Evolutionary conservation across 2,329 filamentous ascomycete genomes (phyloP).

Genomic region (Fusarium falciforme): DNA sequence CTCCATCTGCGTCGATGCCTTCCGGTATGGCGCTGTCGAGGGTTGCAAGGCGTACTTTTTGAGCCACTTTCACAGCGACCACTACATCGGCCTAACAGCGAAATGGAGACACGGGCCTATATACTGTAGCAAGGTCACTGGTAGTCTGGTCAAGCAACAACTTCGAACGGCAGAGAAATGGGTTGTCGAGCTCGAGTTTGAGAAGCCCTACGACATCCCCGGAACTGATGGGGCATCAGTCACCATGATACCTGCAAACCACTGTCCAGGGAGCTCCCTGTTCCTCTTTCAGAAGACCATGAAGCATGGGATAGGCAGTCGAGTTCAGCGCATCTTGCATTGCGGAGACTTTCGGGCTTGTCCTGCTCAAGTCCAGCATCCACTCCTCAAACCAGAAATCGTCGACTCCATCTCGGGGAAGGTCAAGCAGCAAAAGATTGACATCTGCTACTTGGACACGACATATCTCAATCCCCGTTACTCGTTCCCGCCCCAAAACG

Average conservation of each 20-base stretch:
- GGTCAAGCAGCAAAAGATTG: constrained; percentile 84
- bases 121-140: constrained; percentile 94
- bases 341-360: constrained; percentile 97
- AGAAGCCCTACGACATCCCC: constrained; percentile 81
- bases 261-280: constrained; percentile 93
- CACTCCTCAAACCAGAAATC: constrained; percentile 80
- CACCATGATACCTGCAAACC: constrained; percentile 96
- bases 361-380: constrained; percentile 83
- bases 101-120: constrained; percentile 95
- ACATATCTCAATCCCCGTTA: constrained; percentile 97
- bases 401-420: constrained; percentile 78
- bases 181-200: constrained; percentile 87
- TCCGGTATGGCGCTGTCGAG: constrained; percentile 92
- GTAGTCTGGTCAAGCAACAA: constrained; percentile 87
- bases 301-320: constrained; percentile 68
- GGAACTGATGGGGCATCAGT: constrained; percentile 85
- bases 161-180: constrained; percentile 87
- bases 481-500: constrained; percentile 88
- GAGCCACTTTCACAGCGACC: constrained; percentile 97
- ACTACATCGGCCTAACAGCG: constrained; percentile 90
- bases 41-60: constrained; percentile 96
- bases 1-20: constrained; percentile 93
- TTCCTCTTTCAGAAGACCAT: constrained; percentile 89
- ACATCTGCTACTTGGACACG: constrained; percentile 96
- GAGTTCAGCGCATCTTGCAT: constrained; percentile 84